Percentiles rank a stretch among this genome's conserved stretches.
Conservation (phyloP, 768 basidiomycete species). For the Russula dissimulans region DNA sequence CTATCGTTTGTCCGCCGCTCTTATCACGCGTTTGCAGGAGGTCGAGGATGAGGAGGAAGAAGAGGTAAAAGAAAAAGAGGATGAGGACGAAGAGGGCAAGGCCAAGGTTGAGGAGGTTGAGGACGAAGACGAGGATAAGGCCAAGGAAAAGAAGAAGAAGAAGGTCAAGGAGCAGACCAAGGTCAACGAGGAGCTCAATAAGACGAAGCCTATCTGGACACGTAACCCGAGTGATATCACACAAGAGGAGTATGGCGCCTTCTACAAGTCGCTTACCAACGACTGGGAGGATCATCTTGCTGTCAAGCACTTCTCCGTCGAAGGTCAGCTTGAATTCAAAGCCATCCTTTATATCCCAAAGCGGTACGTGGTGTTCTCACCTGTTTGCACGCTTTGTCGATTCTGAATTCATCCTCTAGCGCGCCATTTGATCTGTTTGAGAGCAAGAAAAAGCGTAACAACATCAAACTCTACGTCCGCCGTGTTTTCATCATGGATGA, state of each 20-base stretch:
- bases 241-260: constrained; percentile 83
- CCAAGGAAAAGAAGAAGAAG: constrained; percentile 82
- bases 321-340: constrained; percentile 99
- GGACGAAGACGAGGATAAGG: constrained; percentile 60
- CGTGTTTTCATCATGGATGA: constrained; percentile 99
- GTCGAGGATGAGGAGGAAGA: constrained; percentile 50
- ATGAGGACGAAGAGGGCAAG: constrained; percentile 71
- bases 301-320: constrained; percentile 99
- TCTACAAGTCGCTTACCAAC: constrained; percentile 99
- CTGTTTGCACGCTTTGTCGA: constrained; percentile 12
- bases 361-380: constrained; percentile 43
- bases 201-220: constrained; percentile 99
- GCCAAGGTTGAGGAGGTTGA: constrained; percentile 66
- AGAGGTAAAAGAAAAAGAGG: constrained; percentile 46
- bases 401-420: constrained; percentile 30
- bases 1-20: background rate
- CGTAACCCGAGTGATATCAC: constrained; percentile 95
- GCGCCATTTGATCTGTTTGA: constrained; percentile 99
- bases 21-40: constrained; percentile 42
- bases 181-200: constrained; percentile 97
- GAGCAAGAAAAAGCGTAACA: constrained; percentile 99
- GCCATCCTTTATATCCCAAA: constrained; percentile 97
- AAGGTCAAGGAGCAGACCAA: constrained; percentile 83
- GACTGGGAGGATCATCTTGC: constrained; percentile 99
- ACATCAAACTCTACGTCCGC: constrained; percentile 99